Conservation (phyloP, 148 eudicot genomes). For the Talinum fruticosum region DNA sequence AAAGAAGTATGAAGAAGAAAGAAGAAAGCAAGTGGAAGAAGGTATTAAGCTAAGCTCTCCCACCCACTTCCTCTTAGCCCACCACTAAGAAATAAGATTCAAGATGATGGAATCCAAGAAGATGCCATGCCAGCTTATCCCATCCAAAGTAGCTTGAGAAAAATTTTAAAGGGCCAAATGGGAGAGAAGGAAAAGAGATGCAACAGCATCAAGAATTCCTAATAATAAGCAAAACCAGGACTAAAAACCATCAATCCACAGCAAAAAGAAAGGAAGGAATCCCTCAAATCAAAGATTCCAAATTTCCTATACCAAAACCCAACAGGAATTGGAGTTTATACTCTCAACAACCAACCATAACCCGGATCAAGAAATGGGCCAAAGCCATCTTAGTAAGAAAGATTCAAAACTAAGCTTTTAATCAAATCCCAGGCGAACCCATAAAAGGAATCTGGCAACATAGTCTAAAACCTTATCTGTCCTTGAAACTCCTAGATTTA, state of each 20-base stretch:
- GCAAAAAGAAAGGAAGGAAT: conserved; percentile 25
- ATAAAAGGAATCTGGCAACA: conserved; percentile 5
- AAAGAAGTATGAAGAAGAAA: not conserved
- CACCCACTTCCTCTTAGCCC: conserved; percentile 17
- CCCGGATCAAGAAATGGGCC: conserved; percentile 36
- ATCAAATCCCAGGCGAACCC: conserved; percentile 20
- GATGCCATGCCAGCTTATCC: conserved; percentile 24
- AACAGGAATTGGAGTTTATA: conserved; percentile 34
- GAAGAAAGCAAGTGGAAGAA: not conserved
- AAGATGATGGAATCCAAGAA: conserved; percentile 14
- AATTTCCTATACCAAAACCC: conserved; percentile 32
- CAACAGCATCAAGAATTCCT: not conserved
- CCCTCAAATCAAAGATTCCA: conserved; percentile 36
- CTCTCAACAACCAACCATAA: conserved; percentile 24
- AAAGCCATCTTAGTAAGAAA: not conserved
- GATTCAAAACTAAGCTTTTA: conserved; percentile 16
- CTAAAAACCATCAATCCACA: conserved; percentile 10
- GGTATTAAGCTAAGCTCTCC: not conserved
- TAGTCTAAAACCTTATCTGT: conserved; percentile 15
- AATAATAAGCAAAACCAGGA: conserved; percentile 23
- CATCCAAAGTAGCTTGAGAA: conserved; percentile 10
- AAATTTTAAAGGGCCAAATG: not conserved
- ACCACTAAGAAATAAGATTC: conserved; percentile 27
- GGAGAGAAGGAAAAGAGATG: conserved; percentile 17
- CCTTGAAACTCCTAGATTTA: conserved; percentile 7